Evolutionary conservation across 2,329 filamentous ascomycete species (phyloP).

Genomic region (Cladosporium sp.): DNA sequence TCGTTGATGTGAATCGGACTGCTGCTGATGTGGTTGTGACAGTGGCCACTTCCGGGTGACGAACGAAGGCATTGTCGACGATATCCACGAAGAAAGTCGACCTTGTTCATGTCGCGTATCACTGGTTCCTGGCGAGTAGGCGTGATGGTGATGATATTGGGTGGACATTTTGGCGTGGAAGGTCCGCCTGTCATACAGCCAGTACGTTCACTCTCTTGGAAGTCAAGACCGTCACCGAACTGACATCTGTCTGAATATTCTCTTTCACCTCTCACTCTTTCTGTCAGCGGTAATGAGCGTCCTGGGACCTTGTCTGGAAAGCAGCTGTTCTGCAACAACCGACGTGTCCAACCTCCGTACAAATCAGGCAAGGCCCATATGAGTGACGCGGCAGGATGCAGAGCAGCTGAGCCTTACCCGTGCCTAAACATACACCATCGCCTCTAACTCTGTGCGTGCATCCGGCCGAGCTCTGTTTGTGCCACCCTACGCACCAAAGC

Average conservation of each 20-base stretch:
- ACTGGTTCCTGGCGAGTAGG: not conserved
- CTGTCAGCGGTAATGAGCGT: not conserved
- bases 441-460: not conserved
- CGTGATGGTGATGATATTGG: not conserved
- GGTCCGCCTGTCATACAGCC: not conserved
- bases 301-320: not conserved
- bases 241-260: not conserved
- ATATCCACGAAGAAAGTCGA: not conserved
- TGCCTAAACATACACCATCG: not conserved
- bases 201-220: not conserved
- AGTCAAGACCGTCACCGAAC: not conserved
- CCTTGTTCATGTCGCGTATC: not conserved
- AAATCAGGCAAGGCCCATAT: not conserved
- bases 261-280: not conserved
- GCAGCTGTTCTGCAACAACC: not conserved
- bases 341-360: not conserved
- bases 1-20: not conserved
- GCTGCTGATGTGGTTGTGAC: not conserved
- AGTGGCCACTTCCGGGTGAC: not conserved
- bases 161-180: not conserved
- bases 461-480: not conserved
- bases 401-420: not conserved
- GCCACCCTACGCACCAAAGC: not conserved
- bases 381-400: not conserved
- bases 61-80: not conserved